Conservation (phyloP, 2,329 filamentous ascomycete genomes). For the Thermomyces lanuginosus region DNA sequence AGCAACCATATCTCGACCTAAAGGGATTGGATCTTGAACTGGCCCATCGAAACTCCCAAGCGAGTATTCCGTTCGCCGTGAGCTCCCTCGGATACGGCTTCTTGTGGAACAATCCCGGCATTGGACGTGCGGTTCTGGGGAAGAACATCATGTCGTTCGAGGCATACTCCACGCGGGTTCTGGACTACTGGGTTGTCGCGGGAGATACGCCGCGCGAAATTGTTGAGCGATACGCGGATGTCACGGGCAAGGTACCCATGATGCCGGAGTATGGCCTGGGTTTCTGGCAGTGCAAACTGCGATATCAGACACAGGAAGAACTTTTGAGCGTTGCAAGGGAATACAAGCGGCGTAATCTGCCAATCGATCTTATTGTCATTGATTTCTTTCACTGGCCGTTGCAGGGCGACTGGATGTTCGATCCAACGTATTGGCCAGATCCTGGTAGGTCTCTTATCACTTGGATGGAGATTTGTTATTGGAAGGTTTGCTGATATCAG, state of each 20-base stretch:
- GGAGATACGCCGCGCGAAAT: constrained; percentile 41
- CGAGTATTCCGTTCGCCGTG: constrained; percentile 46
- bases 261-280: constrained; percentile 54
- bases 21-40: constrained; percentile 48
- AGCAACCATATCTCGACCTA: constrained; percentile 46
- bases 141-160: constrained; percentile 47
- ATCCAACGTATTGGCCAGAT: constrained; percentile 48
- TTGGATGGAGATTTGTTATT: not conserved
- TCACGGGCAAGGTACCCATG: constrained; percentile 45
- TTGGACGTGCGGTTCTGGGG: constrained; percentile 45
- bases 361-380: constrained; percentile 48
- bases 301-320: constrained; percentile 51
- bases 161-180: constrained; percentile 38
- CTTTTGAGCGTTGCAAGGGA: constrained; percentile 44
- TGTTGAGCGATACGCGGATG: constrained; percentile 38
- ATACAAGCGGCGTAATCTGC: constrained; percentile 38
- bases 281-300: constrained; percentile 53
- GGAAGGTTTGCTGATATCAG: constrained; percentile 1
- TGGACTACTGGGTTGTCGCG: constrained; percentile 51
- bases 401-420: constrained; percentile 54
- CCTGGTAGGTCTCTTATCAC: constrained; percentile 28
- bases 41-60: constrained; percentile 51
- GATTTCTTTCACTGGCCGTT: constrained; percentile 54
- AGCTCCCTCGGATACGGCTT: constrained; percentile 46
- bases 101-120: constrained; percentile 49